Evolutionary conservation across 208 protist species (phyloP).

Genomic region (Wallacemonas rigidus): DNA sequence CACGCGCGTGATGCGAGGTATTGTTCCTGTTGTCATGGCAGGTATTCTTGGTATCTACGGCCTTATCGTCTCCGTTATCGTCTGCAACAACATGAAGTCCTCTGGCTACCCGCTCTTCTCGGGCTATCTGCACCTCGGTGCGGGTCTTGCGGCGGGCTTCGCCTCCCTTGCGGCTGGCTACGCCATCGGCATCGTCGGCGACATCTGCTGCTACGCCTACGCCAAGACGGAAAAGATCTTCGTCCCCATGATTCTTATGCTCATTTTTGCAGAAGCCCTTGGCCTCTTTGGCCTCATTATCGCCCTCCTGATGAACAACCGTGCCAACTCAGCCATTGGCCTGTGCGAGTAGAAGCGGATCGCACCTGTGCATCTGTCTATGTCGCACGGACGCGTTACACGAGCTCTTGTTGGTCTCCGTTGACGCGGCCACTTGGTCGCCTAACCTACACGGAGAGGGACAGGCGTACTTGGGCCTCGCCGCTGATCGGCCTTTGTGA

Average conservation of each 20-base stretch:
- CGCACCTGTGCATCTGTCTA: no score
- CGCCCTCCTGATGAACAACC: conserved; percentile 93
- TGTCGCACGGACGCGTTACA: no score
- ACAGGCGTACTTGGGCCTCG: neutral
- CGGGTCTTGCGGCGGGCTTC: conserved; percentile 96
- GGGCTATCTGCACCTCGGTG: conserved; percentile 96
- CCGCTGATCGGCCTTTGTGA: neutral
- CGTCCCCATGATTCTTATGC: conserved; percentile 99
- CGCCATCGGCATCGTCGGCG: conserved; percentile 99
- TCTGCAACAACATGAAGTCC: conserved; percentile 86
- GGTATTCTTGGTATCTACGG: conserved; percentile 94
- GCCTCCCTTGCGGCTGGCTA: conserved; percentile 96
- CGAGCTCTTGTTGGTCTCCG: no score
- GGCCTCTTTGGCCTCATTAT: conserved; percentile 99
- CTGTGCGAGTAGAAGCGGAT: conserved; percentile 28
- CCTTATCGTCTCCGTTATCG: conserved; percentile 87
- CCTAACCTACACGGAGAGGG: no score
- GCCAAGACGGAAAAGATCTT: conserved; percentile 97
- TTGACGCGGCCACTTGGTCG: no score
- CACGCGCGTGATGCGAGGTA: conserved; percentile 93
- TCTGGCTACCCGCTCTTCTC: conserved; percentile 68
- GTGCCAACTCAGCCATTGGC: conserved; percentile 51
- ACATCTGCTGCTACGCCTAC: conserved; percentile 94
- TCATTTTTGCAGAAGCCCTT: conserved; percentile 99
- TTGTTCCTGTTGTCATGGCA: conserved; percentile 92